Percentiles rank a stretch among this genome's conserved stretches.
phyloP scores from a whole-genome alignment of 169 alveolate species.

The Plasmodium berghei region DNA sequence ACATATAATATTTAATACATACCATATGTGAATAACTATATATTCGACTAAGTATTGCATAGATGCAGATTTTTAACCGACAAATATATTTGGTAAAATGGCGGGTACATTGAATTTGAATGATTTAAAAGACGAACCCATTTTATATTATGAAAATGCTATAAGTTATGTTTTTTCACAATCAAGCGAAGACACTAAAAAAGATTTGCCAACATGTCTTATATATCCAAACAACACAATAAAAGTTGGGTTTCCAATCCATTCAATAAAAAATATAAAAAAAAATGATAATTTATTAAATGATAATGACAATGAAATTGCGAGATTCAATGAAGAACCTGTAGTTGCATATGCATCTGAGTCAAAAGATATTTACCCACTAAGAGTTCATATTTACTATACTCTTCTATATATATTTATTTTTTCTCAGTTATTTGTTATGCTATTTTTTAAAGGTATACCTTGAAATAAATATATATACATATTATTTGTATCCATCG shows the following conservation, averaged over 20 bases:
- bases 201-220: constrained; percentile 66
- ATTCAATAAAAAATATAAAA: constrained; percentile 66
- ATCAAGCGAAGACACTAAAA: constrained; percentile 55
- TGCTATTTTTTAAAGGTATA: constrained; percentile 62
- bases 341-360: constrained; percentile 63
- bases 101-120: constrained; percentile 72
- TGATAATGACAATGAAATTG: constrained; percentile 40
- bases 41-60: too few species aligned
- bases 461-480: neutral
- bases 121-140: constrained; percentile 74
- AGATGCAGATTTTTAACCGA: too few species aligned
- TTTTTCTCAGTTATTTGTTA: constrained; percentile 10
- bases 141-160: constrained; percentile 75
- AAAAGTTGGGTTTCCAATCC: constrained; percentile 66
- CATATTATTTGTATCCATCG: neutral
- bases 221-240: constrained; percentile 57
- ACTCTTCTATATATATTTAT: constrained; percentile 37
- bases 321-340: constrained; percentile 73
- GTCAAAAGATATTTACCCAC: constrained; percentile 59
- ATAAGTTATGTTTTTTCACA: constrained; percentile 72
- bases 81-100: constrained; percentile 22
- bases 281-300: constrained; percentile 50
- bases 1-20: neutral
- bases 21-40: neutral
- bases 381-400: constrained; percentile 32